Evolutionary conservation across 495 filamentous ascomycete species (phyloP).

Genomic region (Penicillium flavigenum): DNA sequence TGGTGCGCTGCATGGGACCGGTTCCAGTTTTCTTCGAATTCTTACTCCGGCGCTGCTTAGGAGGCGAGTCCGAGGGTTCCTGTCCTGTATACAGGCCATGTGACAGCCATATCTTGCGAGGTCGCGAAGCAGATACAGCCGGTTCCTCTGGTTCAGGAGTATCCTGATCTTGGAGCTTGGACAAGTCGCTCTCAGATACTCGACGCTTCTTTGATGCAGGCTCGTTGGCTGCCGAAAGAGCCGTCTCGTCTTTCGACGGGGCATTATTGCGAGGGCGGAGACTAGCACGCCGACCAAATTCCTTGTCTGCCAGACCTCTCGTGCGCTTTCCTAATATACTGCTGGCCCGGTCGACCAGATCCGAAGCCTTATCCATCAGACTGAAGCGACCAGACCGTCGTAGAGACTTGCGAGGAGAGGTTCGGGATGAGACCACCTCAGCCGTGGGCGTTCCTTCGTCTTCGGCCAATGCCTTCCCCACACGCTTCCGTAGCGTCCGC

Average conservation of each 20-base stretch:
- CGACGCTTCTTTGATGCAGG: slow-evolving; percentile 49
- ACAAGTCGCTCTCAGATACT: slow-evolving; percentile 48
- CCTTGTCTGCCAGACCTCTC: slow-evolving; percentile 45
- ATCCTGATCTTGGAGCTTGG: slow-evolving; percentile 44
- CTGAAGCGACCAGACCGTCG: slow-evolving; percentile 44
- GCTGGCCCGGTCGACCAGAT: slow-evolving; percentile 42
- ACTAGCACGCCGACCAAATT: slow-evolving; percentile 40
- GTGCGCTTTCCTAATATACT: slow-evolving; percentile 57
- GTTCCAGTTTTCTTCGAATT: slow-evolving; percentile 47
- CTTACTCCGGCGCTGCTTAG: slow-evolving; percentile 61
- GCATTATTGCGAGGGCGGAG: slow-evolving; percentile 39
- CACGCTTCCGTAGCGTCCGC: slow-evolving; percentile 49
- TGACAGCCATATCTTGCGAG: slow-evolving; percentile 67
- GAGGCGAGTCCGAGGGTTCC: slow-evolving; percentile 61
- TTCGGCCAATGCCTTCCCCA: slow-evolving; percentile 47
- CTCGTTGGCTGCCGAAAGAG: slow-evolving; percentile 21
- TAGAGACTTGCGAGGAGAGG: slow-evolving; percentile 21
- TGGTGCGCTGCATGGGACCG: slow-evolving; percentile 38
- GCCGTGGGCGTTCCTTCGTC: slow-evolving; percentile 35
- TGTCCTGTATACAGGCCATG: slow-evolving; percentile 92
- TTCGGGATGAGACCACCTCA: slow-evolving; percentile 17
- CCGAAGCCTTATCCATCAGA: slow-evolving; percentile 45
- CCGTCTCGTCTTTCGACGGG: slow-evolving; percentile 32
- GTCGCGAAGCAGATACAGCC: slow-evolving; percentile 34
- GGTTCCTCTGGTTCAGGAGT: slow-evolving; percentile 37